These are phyloP conservation scores for Eutrema heterophyllum DNA, from an alignment of 345 rosid genomes.

Conservation along the genomic window DNA sequence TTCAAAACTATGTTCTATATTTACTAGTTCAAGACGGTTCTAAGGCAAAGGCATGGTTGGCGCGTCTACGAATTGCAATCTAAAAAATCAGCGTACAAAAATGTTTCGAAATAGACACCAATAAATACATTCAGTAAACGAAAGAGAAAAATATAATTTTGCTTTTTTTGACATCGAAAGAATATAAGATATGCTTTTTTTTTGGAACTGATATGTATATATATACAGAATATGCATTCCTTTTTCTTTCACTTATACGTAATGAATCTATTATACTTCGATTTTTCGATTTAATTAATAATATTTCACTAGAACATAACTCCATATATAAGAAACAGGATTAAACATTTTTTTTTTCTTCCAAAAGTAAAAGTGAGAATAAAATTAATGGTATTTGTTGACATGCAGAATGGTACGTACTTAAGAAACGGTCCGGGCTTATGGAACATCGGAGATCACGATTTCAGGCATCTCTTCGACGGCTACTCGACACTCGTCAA, in stretches of 20 bases:
- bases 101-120: not conserved
- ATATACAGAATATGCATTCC: too few relatives aligned
- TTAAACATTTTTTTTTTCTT: too few relatives aligned
- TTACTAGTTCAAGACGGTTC: too few relatives aligned
- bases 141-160: too few relatives aligned
- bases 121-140: not conserved
- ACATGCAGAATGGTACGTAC: constrained; percentile 86
- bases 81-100: not conserved
- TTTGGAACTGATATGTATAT: too few relatives aligned
- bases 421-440: constrained; percentile 91
- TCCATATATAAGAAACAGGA: not conserved
- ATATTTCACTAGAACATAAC: not conserved
- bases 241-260: too few relatives aligned
- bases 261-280: too few relatives aligned
- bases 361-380: not conserved
- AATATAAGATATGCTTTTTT: too few relatives aligned
- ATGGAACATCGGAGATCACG: constrained; percentile 76
- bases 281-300: not conserved
- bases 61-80: not conserved
- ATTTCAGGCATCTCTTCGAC: constrained; percentile 94
- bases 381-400: not conserved
- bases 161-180: too few relatives aligned
- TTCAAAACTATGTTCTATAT: too few relatives aligned
- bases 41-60: not conserved
- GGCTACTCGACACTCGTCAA: constrained; percentile 80